These are phyloP conservation scores for Comarum palustre DNA, from an alignment of 306 rosid species.

Conservation along the genomic window DNA sequence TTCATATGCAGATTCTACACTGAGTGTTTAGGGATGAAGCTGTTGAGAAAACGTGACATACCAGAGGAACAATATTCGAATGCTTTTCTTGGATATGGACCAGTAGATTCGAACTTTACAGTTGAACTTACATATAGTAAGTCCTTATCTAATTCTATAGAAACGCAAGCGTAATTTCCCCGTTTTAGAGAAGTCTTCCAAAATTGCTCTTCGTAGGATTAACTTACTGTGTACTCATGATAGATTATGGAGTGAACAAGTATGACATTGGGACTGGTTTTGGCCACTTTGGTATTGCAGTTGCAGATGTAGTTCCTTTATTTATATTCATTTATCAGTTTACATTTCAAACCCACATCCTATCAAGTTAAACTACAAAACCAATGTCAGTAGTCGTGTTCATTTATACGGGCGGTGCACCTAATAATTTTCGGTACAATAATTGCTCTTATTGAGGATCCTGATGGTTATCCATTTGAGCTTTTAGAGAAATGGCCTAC, in stretches of 20 bases:
- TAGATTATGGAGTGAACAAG: constrained; percentile 61
- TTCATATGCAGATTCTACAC: constrained; percentile 54
- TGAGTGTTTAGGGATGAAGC: constrained; percentile 74
- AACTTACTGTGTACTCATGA: constrained; percentile 6
- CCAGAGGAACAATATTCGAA: constrained; percentile 59
- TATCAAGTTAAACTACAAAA: not conserved
- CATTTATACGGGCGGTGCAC: no score
- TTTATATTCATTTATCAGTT: not conserved
- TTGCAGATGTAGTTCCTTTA: constrained; percentile 60
- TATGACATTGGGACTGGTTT: constrained; percentile 65
- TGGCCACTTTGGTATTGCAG: constrained; percentile 71
- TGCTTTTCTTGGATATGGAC: constrained; percentile 71
- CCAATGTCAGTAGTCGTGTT: no score
- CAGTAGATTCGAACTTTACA: constrained; percentile 60
- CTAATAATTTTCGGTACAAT: no score
- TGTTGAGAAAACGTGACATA: constrained; percentile 61
- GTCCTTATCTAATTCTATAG: constrained; percentile 6
- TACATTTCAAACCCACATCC: not conserved
- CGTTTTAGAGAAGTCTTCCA: not conserved
- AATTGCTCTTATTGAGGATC: constrained; percentile 60
- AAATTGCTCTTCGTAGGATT: not conserved
- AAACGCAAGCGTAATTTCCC: not conserved
- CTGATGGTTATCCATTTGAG: constrained; percentile 72
- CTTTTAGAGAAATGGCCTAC: constrained; percentile 64
- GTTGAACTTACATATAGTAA: constrained; percentile 67